Evolutionary conservation across 495 filamentous ascomycete genomes (phyloP).

Genomic region (Beverwykella pulmonaria): DNA sequence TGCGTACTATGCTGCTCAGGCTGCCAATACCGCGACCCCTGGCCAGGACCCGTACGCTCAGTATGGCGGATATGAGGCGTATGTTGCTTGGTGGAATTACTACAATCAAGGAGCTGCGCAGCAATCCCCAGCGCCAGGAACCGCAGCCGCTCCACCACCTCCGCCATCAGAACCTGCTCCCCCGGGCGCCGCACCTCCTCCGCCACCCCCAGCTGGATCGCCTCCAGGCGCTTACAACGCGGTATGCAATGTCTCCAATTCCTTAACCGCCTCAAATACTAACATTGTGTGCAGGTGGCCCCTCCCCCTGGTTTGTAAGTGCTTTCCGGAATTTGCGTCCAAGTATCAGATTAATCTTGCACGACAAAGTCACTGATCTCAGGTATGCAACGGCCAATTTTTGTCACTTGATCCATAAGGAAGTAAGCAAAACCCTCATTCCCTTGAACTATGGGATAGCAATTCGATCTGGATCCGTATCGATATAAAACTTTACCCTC

Average conservation of each 20-base stretch:
- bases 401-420: not conserved
- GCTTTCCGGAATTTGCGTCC: not conserved
- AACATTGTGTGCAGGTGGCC: slow-evolving; percentile 37
- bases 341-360: not conserved
- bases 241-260: slow-evolving; percentile 29
- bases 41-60: slow-evolving; percentile 79
- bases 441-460: not conserved
- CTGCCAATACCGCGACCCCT: slow-evolving; percentile 47
- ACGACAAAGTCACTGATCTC: not conserved
- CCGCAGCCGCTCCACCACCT: slow-evolving; percentile 39
- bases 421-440: not conserved
- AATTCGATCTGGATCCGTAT: not conserved
- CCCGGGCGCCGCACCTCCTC: slow-evolving; percentile 66
- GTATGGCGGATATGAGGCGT: slow-evolving; percentile 77
- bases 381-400: not conserved
- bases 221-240: slow-evolving; percentile 24
- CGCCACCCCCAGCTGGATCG: slow-evolving; percentile 40
- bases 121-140: slow-evolving; percentile 47
- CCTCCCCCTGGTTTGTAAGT: slow-evolving; percentile 44
- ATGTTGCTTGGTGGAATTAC: slow-evolving; percentile 67
- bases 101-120: slow-evolving; percentile 55
- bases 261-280: slow-evolving; percentile 2
- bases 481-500: not conserved
- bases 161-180: slow-evolving; percentile 61
- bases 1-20: slow-evolving; percentile 61